Conservation (phyloP, 306 rosid genomes). For the Glycine tomentella region DNA sequence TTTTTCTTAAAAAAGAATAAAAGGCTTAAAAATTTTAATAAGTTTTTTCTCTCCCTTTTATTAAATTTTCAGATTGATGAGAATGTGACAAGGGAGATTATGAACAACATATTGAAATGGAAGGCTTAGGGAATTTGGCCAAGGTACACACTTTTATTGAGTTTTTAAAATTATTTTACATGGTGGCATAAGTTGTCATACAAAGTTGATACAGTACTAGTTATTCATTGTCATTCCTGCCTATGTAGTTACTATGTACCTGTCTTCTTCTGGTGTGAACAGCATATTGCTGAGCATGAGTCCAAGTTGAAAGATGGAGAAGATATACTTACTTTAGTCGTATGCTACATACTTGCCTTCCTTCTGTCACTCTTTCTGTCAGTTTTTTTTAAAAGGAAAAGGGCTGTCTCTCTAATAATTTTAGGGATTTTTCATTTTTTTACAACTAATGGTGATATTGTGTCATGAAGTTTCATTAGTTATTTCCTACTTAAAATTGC, state of each 20-base stretch:
- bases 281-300: slow-evolving; percentile 70
- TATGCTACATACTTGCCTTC: slow-evolving; percentile 67
- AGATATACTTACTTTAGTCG: slow-evolving; percentile 72
- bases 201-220: slow-evolving; percentile 18
- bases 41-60: too few relatives aligned
- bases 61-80: too few relatives aligned
- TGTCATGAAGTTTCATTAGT: too few relatives aligned
- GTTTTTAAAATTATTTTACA: background rate
- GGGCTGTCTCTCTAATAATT: background rate
- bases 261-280: slow-evolving; percentile 91
- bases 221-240: slow-evolving; percentile 24
- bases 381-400: background rate
- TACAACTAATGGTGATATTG: too few relatives aligned
- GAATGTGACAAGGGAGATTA: too few relatives aligned
- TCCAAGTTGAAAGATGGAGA: slow-evolving; percentile 71
- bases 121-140: slow-evolving; percentile 92
- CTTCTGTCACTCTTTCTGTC: background rate
- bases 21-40: too few relatives aligned
- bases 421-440: background rate
- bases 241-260: slow-evolving; percentile 69
- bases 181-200: slow-evolving; percentile 17
- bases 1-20: too few relatives aligned
- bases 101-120: too few relatives aligned
- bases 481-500: too few relatives aligned
- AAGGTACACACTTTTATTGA: slow-evolving; percentile 60